Evolutionary conservation across 441 rosid species (phyloP).

Genomic region (Isatis lusitanica): DNA sequence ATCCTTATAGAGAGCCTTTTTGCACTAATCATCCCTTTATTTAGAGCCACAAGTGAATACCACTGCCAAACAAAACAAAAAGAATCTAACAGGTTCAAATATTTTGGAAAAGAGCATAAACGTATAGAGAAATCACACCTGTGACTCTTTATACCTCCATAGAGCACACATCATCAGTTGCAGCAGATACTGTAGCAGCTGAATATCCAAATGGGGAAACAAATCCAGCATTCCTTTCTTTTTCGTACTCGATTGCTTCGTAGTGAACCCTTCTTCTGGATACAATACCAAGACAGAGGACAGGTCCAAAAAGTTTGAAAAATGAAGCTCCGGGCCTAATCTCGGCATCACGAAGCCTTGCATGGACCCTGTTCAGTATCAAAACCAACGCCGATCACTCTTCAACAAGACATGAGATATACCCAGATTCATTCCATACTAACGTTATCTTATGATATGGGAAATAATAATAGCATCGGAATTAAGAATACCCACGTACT

Average conservation of each 20-base stretch:
- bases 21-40: slow-evolving; percentile 40
- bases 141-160: slow-evolving; percentile 63
- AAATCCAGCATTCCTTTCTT: slow-evolving; percentile 84
- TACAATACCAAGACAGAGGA: slow-evolving; percentile 74
- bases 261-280: slow-evolving; percentile 78
- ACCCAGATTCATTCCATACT: not conserved
- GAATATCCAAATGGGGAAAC: slow-evolving; percentile 90
- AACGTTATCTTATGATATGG: not conserved
- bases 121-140: not conserved
- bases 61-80: slow-evolving; percentile 53
- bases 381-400: slow-evolving; percentile 9
- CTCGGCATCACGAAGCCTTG: slow-evolving; percentile 60
- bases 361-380: slow-evolving; percentile 64
- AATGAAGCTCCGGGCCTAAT: slow-evolving; percentile 82
- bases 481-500: slow-evolving; percentile 48
- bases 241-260: slow-evolving; percentile 76
- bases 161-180: slow-evolving; percentile 69
- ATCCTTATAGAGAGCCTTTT: slow-evolving; percentile 45
- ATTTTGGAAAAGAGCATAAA: slow-evolving; percentile 13
- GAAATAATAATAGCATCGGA: slow-evolving; percentile 13
- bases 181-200: slow-evolving; percentile 64
- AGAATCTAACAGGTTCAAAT: slow-evolving; percentile 26
- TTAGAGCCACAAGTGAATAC: slow-evolving; percentile 75
- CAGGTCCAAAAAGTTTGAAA: slow-evolving; percentile 69
- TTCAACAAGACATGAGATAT: slow-evolving; percentile 4